Evolutionary conservation across 2,329 filamentous ascomycete genomes (phyloP), one percentile per base, ranked within the genome.

Genomic region (Aspergillus phoenicis): DNA sequence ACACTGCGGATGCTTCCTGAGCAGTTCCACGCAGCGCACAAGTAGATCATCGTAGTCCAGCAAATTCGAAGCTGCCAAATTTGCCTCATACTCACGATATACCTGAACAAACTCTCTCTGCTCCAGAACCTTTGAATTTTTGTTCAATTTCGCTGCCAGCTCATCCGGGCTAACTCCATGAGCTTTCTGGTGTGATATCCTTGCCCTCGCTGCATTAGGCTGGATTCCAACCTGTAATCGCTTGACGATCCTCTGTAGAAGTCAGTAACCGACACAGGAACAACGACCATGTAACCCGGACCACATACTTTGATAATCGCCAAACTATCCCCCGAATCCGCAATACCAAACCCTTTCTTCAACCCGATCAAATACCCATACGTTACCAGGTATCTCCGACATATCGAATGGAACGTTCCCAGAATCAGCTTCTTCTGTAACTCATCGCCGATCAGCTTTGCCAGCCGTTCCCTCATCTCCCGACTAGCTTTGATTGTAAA

Each of bases 41-140:
- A 99, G 84, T 22, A 99, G 83, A 73, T 99, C 95, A 69, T 99
- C 95, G 69, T 96, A 99, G 75, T 99, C 94, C 4, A 99, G 84
- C 8, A 97, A 79, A 67, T 96, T 96, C 0, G 91, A 91, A 1
- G 85, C 82, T 52, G 86, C 82, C 41, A 98, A 80, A 17, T 91
- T 87, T 11, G 83, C 83, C 72, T 97, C 89, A 66, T 99, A 99
- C 64, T 91, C 89, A 6, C 82, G 77, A 71, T 89, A 96, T 54
- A 87, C 78, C 41, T 80, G 83, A 45, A 88, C 83, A 60, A 93
- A 89, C 56, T 91, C 89, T 62, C 87, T 83, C 48, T 84, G 79
- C 49, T 88, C 85, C 7, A 80, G 73, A 17, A 78, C 76, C 62
- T 78, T 83, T 52, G 64, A 65, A 54, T 64, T 67, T 17, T 66